Percentiles rank a stretch among this genome's conserved stretches.
phyloP scores from a whole-genome alignment of 2,329 filamentous ascomycete species.

The Talaromyces rugulosus region DNA sequence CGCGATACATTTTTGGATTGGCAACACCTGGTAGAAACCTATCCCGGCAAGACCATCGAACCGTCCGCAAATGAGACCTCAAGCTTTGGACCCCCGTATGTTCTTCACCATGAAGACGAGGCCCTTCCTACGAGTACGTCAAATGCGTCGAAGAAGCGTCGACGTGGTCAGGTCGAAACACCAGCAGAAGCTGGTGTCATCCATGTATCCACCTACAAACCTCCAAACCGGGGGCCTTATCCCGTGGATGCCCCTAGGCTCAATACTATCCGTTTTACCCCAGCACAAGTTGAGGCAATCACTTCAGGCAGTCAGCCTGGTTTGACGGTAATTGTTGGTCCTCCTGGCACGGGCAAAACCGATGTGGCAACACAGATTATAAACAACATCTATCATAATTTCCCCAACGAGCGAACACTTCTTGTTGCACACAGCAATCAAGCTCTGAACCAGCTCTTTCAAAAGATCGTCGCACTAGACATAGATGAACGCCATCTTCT shows the following conservation, averaged over 20 bases:
- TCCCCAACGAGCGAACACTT: conserved; percentile 84
- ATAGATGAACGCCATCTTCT: conserved; percentile 94
- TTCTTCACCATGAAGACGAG: conserved; percentile 65
- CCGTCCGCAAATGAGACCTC: conserved; percentile 66
- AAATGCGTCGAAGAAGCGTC: conserved; percentile 78
- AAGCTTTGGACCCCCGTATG: conserved; percentile 82
- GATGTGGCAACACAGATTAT: conserved; percentile 98
- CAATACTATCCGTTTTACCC: conserved; percentile 83
- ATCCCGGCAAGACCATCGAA: conserved; percentile 83
- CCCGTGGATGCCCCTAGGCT: conserved; percentile 75
- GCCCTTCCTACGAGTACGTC: conserved; percentile 46
- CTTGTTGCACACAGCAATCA: conserved; percentile 97
- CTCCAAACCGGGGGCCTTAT: conserved; percentile 85
- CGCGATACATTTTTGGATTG: conserved; percentile 93
- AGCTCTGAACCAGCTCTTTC: conserved; percentile 93
- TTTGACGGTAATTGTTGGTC: conserved; percentile 87
- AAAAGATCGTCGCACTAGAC: conserved; percentile 93
- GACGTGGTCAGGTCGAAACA: conserved; percentile 68
- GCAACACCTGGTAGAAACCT: conserved; percentile 85
- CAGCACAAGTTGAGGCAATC: conserved; percentile 87
- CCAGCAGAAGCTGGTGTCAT: conserved; percentile 63
- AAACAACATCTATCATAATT: conserved; percentile 98
- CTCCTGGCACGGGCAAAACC: conserved; percentile 97
- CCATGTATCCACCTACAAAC: conserved; percentile 84
- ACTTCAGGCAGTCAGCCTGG: conserved; percentile 91